phyloP scores from a whole-genome alignment of 768 basidiomycete species.

The Suillus paluster region DNA sequence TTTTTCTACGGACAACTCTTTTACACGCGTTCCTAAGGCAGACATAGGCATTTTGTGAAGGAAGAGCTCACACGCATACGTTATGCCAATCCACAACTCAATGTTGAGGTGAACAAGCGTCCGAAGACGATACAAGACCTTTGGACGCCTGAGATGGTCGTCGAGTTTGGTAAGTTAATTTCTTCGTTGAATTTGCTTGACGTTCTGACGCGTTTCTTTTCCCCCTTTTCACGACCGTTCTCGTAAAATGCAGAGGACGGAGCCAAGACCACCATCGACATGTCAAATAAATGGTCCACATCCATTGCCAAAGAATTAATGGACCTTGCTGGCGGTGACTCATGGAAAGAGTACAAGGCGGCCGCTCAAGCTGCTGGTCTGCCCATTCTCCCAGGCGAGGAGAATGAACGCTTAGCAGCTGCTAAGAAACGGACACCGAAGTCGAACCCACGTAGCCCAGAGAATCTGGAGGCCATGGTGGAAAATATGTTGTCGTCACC shows the following conservation, averaged over 20 bases:
- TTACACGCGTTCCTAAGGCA: constrained; percentile 25
- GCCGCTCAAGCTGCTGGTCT: constrained; percentile 50
- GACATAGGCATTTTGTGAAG: constrained; percentile 68
- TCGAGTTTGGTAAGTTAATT: constrained; percentile 64
- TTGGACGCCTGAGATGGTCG: constrained; percentile 63
- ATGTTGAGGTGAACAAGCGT: constrained; percentile 60
- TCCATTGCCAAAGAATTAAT: constrained; percentile 72
- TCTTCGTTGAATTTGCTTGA: background rate
- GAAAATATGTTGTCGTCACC: constrained; percentile 35
- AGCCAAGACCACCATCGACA: constrained; percentile 46
- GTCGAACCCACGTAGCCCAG: constrained; percentile 11
- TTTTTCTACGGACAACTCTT: background rate
- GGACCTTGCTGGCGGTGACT: constrained; percentile 62
- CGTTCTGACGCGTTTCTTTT: background rate
- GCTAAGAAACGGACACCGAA: constrained; percentile 20
- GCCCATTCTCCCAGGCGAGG: constrained; percentile 54
- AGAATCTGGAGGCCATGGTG: constrained; percentile 29
- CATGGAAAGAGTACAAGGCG: constrained; percentile 61
- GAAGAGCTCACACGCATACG: constrained; percentile 80
- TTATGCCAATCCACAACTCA: constrained; percentile 71
- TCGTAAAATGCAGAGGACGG: constrained; percentile 51
- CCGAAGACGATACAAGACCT: constrained; percentile 55
- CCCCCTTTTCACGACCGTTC: background rate
- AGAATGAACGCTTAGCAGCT: constrained; percentile 29
- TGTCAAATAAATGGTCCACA: constrained; percentile 73